phyloP scores from a whole-genome alignment of 1,284 basidiomycete genomes.

The Vanrija sp. region DNA sequence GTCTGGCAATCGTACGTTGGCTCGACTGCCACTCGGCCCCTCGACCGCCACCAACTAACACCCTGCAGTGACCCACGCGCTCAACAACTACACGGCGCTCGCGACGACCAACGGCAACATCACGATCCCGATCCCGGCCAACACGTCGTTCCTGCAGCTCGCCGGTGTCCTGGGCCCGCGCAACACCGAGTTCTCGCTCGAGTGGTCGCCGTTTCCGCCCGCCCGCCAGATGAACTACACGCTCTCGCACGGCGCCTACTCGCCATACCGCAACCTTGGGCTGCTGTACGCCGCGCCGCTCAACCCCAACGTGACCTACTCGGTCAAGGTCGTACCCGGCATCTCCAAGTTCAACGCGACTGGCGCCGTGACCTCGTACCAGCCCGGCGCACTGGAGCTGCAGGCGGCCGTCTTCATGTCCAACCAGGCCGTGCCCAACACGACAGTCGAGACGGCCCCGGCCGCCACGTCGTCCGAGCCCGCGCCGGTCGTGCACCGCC shows the following conservation, averaged over 20 bases:
- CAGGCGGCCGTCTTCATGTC: too few species aligned
- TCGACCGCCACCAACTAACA: too few species aligned
- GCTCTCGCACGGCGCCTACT: constrained; percentile 3
- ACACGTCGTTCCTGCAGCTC: constrained; percentile 1
- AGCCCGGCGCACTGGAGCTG: background rate
- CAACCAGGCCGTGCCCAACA: too few species aligned
- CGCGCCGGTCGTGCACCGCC: too few species aligned
- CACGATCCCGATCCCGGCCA: background rate
- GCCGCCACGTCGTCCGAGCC: too few species aligned
- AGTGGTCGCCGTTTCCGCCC: constrained; percentile 2
- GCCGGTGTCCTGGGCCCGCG: constrained; percentile 2
- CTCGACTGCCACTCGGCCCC: too few species aligned
- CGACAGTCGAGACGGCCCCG: too few species aligned
- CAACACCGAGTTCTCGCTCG: constrained; percentile 3
- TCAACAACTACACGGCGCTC: background rate
- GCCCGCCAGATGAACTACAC: background rate
- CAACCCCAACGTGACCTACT: constrained; percentile 1
- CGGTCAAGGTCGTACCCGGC: background rate
- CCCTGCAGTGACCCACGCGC: too few species aligned
- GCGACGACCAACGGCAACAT: background rate
- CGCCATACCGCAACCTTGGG: background rate
- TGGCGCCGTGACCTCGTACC: background rate
- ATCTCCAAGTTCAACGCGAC: too few species aligned
- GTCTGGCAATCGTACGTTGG: constrained; percentile 1
- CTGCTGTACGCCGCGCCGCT: constrained; percentile 2